phyloP scores from a whole-genome alignment of 495 filamentous ascomycete species.

The Aspergillus sclerotiicarbonarius region DNA sequence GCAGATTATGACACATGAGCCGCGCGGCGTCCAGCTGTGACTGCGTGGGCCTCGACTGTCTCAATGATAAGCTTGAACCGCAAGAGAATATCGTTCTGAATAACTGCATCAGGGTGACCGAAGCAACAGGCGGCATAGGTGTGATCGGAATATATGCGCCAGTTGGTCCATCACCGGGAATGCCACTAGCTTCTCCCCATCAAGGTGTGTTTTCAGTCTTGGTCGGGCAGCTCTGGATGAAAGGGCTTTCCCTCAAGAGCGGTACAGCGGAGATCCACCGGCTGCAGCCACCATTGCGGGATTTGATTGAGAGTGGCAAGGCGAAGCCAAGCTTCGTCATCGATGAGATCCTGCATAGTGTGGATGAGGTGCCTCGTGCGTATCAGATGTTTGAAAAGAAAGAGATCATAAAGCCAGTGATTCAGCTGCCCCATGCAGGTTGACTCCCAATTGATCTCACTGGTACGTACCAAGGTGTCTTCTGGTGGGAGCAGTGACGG shows the following conservation, averaged over 20 bases:
- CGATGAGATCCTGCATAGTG: conserved; percentile 8
- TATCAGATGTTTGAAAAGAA: conserved; percentile 5
- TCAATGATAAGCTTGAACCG: conserved; percentile 23
- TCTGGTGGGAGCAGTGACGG: not conserved
- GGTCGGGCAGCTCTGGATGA: conserved; percentile 4
- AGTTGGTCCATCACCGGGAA: not conserved
- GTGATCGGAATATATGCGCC: conserved; percentile 33
- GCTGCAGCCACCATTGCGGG: conserved; percentile 8
- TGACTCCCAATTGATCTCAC: not conserved
- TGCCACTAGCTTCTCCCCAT: not conserved
- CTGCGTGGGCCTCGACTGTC: conserved; percentile 17
- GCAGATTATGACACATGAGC: conserved; percentile 7
- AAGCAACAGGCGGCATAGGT: conserved; percentile 38
- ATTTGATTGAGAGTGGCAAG: conserved; percentile 10
- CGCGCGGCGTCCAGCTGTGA: conserved; percentile 15
- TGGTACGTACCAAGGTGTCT: not conserved
- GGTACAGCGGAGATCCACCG: conserved; percentile 3
- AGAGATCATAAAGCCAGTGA: conserved; percentile 7
- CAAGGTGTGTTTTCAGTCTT: conserved; percentile 9
- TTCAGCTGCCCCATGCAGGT: not conserved
- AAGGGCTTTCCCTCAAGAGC: not conserved
- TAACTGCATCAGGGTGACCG: conserved; percentile 37
- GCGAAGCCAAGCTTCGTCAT: conserved; percentile 11
- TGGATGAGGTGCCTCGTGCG: conserved; percentile 7
- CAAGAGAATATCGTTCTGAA: conserved; percentile 39